A percentile compares a stretch with the other conserved stretches of the same genome.
phyloP scores from a whole-genome alignment of 1,284 basidiomycete genomes.

The Microbotryum silenes-acaulis region DNA sequence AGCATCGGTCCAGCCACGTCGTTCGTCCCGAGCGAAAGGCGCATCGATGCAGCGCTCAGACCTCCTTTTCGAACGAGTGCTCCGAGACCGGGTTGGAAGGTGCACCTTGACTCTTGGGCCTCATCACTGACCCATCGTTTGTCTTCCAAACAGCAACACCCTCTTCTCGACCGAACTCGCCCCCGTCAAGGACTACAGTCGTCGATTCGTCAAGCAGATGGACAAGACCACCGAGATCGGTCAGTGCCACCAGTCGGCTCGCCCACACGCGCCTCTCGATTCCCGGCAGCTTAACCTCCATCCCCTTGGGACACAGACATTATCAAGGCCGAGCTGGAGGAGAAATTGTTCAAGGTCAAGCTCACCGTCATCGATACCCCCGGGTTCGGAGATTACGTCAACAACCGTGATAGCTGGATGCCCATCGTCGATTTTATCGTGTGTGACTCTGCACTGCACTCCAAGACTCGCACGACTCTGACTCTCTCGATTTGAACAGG shows the following conservation, averaged over 20 bases:
- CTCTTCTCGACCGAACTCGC: conserved; percentile 97
- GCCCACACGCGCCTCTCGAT: no score
- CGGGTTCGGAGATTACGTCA: conserved; percentile 98
- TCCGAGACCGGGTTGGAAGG: no score
- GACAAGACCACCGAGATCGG: conserved; percentile 89
- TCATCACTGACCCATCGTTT: not conserved
- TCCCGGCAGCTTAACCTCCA: not conserved
- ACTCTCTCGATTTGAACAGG: conserved; percentile 38
- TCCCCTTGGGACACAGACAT: conserved; percentile 33
- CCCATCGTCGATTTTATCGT: conserved; percentile 95
- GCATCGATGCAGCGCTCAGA: not conserved
- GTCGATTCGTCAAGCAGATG: conserved; percentile 89
- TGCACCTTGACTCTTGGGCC: no score
- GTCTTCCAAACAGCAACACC: conserved; percentile 66
- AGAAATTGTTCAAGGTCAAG: conserved; percentile 99
- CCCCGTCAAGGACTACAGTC: conserved; percentile 78
- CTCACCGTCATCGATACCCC: conserved; percentile 97
- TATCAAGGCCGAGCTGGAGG: conserved; percentile 71
- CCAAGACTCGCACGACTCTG: no score
- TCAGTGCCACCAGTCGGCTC: conserved; percentile 4
- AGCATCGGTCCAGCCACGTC: no score
- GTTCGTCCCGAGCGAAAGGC: no score
- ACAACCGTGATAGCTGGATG: conserved; percentile 97
- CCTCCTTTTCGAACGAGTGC: not conserved
- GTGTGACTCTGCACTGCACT: not conserved